Evolutionary conservation across 352 stramenopile species (phyloP), one percentile per base, ranked within the genome.

Genomic region (Globisporangium nunn): DNA sequence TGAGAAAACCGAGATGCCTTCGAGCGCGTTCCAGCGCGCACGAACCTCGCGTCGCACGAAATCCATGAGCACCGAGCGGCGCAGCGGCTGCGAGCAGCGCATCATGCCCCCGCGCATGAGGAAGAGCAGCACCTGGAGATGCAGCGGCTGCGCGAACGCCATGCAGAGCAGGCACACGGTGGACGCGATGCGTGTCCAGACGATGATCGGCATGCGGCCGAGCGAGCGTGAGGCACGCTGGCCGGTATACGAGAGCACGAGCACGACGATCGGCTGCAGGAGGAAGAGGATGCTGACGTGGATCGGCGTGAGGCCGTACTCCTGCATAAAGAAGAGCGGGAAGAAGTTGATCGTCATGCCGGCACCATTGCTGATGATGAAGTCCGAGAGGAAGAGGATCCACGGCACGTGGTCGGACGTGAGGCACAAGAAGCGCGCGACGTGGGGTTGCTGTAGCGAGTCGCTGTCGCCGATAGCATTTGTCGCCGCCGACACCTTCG

Each of bases 1-100:
- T 1, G 79, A 88, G 48, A 92, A 92, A 18, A 90, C 79, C 5
- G 79, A 87, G 17, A 92, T 56, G 2, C 81, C 70, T 54, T 92
- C 81, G 8, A 90, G 61, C 0, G 81, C 78, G 50, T 90, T 92
- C 81, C 81, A 90, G 29, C 81, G 79, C 17, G 78, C 82, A 37
- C 82, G 82, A 50, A 88, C 23, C 1, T 23, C 23, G n/a, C 30
- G 29, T n/a, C n/a, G 41, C n/a, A 92, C 79, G 46, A 86, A 86
- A 56, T 92, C 81, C 79, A 92, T 90, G 10, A 92, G 66, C 23
- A 92, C 30, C 31, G 81, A 88, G 31, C 74, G 74, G 8, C 80
- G 71, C 33, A 92, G 54, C 8, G 79, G 79, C 51, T 85, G 71
- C 0, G 75, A 74, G 62, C 79, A 88, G 47, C 70, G 70, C 67